Evolutionary conservation across 371 early-diverging fungal species (phyloP).

Genomic region (Rhizopus sp.): DNA sequence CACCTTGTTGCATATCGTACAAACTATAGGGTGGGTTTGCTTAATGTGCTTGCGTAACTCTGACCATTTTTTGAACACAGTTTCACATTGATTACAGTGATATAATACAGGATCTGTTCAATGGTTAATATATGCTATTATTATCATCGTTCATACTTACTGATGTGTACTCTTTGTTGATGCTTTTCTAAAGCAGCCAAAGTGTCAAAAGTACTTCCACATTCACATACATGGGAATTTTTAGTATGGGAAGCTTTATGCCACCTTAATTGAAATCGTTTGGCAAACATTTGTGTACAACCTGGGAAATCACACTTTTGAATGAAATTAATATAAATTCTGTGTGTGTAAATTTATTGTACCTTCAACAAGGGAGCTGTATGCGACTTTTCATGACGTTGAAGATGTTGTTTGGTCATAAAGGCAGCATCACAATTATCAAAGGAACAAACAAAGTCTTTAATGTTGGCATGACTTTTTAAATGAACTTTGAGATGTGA

Average conservation of each 20-base stretch:
- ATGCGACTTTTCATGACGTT: conserved; percentile 51
- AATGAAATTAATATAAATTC: neutral
- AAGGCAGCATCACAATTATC: conserved; percentile 41
- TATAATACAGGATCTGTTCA: conserved; percentile 48
- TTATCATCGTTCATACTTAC: conserved; percentile 27
- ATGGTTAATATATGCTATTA: neutral
- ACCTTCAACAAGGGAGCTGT: conserved; percentile 44
- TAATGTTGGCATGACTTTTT: conserved; percentile 50
- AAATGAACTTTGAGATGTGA: conserved; percentile 62
- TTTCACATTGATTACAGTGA: conserved; percentile 56
- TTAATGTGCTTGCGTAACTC: conserved; percentile 61
- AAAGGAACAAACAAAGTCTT: conserved; percentile 40
- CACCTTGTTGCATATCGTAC: conserved; percentile 54
- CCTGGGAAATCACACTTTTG: conserved; percentile 53
- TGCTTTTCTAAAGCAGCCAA: conserved; percentile 60
- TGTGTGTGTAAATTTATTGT: conserved; percentile 3
- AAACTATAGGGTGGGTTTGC: conserved; percentile 48
- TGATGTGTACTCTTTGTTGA: conserved; percentile 45
- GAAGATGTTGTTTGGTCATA: conserved; percentile 44
- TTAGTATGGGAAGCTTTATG: conserved; percentile 54
- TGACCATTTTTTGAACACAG: conserved; percentile 59
- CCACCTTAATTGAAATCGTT: conserved; percentile 55
- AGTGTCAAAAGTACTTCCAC: conserved; percentile 53
- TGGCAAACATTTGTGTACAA: conserved; percentile 56
- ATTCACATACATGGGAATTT: conserved; percentile 28